Percentiles rank a stretch among this genome's conserved stretches.
phyloP scores from a whole-genome alignment of 2,329 filamentous ascomycete genomes.

The Ilyonectria destructans region DNA sequence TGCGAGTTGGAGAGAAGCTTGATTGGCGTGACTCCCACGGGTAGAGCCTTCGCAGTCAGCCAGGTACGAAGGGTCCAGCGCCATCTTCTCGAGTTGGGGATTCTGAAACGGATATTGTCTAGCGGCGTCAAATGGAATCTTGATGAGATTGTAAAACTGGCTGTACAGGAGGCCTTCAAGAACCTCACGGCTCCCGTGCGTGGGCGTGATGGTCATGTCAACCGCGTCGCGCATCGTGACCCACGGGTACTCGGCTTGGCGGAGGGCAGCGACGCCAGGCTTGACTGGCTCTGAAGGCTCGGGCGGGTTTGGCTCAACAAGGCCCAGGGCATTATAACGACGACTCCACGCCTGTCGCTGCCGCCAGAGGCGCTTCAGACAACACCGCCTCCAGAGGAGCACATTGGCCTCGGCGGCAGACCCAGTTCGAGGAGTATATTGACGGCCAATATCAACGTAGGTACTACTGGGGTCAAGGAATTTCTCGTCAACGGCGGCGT shows the following conservation, averaged over 20 bases:
- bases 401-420: neutral
- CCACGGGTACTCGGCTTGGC: neutral
- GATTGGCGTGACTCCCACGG: neutral
- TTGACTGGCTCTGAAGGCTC: neutral
- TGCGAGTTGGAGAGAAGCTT: neutral
- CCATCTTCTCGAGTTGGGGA: neutral
- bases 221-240: neutral
- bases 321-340: neutral
- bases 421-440: neutral
- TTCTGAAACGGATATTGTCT: conserved; percentile 9
- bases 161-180: conserved; percentile 1
- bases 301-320: neutral
- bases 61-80: neutral
- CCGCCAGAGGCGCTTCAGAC: neutral
- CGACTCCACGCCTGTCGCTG: conserved; percentile 2
- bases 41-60: neutral
- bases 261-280: neutral
- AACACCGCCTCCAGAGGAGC: neutral
- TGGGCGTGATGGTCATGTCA: conserved; percentile 6
- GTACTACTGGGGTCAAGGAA: neutral
- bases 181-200: conserved; percentile 1
- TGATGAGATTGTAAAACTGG: neutral
- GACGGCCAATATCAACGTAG: neutral
- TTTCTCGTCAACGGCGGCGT: neutral
- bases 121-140: neutral